phyloP scores from a whole-genome alignment of 768 basidiomycete genomes.

The Xerocomellus dryophilus region DNA sequence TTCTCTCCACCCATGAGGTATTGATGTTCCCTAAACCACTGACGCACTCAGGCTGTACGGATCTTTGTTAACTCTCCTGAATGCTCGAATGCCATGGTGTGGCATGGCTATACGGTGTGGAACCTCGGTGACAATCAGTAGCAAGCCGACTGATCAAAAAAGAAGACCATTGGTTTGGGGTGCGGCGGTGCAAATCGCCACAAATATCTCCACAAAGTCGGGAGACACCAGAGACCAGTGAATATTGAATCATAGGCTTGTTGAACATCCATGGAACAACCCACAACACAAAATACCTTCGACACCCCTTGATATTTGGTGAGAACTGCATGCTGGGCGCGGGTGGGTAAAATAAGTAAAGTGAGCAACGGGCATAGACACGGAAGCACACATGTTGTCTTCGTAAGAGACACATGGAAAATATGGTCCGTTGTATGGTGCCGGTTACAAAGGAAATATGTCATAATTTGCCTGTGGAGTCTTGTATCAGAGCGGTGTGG shows the following conservation, averaged over 20 bases:
- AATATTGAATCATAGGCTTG: too few species aligned
- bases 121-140: neutral
- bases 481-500: too few species aligned
- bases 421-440: too few species aligned
- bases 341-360: slow-evolving; percentile 17
- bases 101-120: too few species aligned
- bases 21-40: slow-evolving; percentile 56
- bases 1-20: slow-evolving; percentile 44
- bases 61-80: slow-evolving; percentile 38
- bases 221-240: slow-evolving; percentile 59
- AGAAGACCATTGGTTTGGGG: slow-evolving; percentile 48
- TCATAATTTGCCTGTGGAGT: too few species aligned
- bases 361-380: neutral
- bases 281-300: slow-evolving; percentile 32
- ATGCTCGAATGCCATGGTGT: slow-evolving; percentile 46
- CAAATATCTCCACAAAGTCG: slow-evolving; percentile 49
- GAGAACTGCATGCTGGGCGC: slow-evolving; percentile 53
- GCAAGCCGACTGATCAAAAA: neutral
- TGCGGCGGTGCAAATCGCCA: slow-evolving; percentile 50
- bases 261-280: slow-evolving; percentile 62
- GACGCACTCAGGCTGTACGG: slow-evolving; percentile 3
- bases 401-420: too few species aligned
- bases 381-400: slow-evolving; percentile 31
- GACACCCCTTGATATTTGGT: slow-evolving; percentile 28
- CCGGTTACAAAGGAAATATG: too few species aligned